Evolutionary conservation across 495 filamentous ascomycete genomes (phyloP).

Genomic region (Tuber indicum): DNA sequence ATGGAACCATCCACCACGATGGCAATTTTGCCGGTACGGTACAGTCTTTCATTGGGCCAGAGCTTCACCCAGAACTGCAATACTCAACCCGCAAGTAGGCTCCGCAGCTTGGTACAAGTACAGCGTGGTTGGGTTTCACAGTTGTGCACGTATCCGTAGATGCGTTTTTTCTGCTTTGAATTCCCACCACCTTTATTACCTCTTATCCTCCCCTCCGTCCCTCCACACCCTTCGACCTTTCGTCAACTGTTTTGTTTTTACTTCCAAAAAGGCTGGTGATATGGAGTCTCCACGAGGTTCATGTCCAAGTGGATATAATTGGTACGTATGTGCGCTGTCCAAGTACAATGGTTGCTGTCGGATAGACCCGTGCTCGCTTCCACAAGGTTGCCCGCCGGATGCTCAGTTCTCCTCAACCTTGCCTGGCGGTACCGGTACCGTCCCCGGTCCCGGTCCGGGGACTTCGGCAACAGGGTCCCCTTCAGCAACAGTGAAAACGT

Average conservation of each 20-base stretch:
- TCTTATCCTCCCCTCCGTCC: not conserved
- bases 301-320: not conserved
- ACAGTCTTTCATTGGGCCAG: not conserved
- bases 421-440: not conserved
- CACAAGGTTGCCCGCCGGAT: not conserved
- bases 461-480: not conserved
- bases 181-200: not conserved
- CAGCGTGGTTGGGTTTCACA: not conserved
- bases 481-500: not conserved
- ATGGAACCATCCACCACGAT: not conserved
- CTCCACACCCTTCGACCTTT: not conserved
- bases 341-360: not conserved
- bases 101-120: not conserved
- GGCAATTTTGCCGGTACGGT: not conserved
- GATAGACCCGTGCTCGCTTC: not conserved
- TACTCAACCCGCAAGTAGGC: not conserved
- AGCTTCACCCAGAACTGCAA: not conserved
- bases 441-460: not conserved
- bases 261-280: not conserved
- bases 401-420: not conserved
- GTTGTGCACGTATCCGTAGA: not conserved
- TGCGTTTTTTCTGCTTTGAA: not conserved
- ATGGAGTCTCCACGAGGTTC: not conserved
- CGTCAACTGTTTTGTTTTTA: not conserved
- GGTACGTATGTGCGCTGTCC: not conserved